Conservation (phyloP, 2,329 filamentous ascomycete species). For the Lecanicillium sp. region DNA sequence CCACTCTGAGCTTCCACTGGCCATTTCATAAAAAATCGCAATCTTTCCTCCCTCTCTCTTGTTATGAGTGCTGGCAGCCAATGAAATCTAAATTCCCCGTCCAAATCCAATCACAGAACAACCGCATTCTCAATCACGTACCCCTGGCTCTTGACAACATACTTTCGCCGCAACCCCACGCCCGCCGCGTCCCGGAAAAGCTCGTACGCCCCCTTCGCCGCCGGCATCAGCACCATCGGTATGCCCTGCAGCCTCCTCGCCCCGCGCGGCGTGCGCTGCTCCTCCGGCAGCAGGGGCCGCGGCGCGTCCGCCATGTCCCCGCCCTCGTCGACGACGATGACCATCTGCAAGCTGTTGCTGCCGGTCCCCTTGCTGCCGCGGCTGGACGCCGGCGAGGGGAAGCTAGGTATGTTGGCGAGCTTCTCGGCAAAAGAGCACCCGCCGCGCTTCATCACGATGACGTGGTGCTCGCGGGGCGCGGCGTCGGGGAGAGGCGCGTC, state of each 20-base stretch:
- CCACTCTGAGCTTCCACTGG: too few relatives aligned
- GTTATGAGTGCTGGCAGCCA: too few relatives aligned
- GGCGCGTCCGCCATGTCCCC: slow-evolving; percentile 31
- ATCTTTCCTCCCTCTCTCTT: too few relatives aligned
- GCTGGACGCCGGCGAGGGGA: slow-evolving; percentile 51
- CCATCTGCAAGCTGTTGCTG: slow-evolving; percentile 57
- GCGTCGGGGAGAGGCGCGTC: slow-evolving; percentile 46
- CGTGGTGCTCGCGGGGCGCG: slow-evolving; percentile 55
- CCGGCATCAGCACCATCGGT: slow-evolving; percentile 76
- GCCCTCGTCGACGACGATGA: slow-evolving; percentile 63
- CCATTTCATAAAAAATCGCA: too few relatives aligned
- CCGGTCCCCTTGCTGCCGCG: background rate
- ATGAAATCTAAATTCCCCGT: too few relatives aligned
- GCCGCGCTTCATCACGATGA: slow-evolving; percentile 78
- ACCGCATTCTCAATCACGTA: slow-evolving; percentile 72
- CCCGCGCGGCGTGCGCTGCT: slow-evolving; percentile 65
- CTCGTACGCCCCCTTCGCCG: slow-evolving; percentile 55
- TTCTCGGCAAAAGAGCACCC: slow-evolving; percentile 82
- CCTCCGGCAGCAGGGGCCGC: slow-evolving; percentile 67
- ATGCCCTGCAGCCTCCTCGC: slow-evolving; percentile 66
- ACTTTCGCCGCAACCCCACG: slow-evolving; percentile 71
- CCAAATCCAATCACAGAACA: slow-evolving; percentile 44
- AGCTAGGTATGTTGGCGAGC: slow-evolving; percentile 75
- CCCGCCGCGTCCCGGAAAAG: slow-evolving; percentile 57
- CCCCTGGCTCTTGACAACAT: slow-evolving; percentile 75